Evolutionary conservation across 345 rosid genomes (phyloP), one percentile per base, ranked within the genome.

Genomic region (Populus euphratica): DNA sequence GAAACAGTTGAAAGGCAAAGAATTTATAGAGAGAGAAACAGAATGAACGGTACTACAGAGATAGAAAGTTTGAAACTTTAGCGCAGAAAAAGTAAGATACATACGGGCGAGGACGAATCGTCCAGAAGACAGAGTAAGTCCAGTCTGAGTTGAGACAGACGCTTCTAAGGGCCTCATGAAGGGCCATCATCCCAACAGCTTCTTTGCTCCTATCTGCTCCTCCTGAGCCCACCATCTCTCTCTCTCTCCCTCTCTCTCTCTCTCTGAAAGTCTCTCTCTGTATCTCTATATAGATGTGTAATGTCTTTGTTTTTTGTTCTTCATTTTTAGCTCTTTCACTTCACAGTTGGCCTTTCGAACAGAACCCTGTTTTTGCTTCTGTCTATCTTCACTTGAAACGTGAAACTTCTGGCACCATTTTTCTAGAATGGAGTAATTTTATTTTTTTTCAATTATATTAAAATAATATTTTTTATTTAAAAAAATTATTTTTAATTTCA

Each of bases 51-150:
- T 49, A 31, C 76, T 20, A 74, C 17, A 49, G 29, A 54, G 73
- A 73, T 63, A 50, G 76, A 68, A 59, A 56, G 65, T 1, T 6
- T 20, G 52, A 39, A 73, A 27, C n/a, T 6, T 14, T 25, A 38
- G 63, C 36, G 41, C 17, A 33, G 50, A 61, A 47, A 75, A 73
- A 61, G 62, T 27, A 29, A 73, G 52, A 52, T 31, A 69, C 81
- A 81, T 91, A 96, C 99, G 92, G 97, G 83, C 99, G 94, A 85
- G 99, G 99, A 87, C 99, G 99, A 80, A 96, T 96, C 82, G 99
- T 93, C 99, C 99, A 96, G 95, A 96, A 96, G 80, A 96, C 99
- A 93, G 99, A 93, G 93, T 96, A 96, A 91, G 91, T 93, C 98
- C 99, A 96, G 89, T 91, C 97, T 81, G 99, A 59, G 86, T 91